Conservation (phyloP, 805 yeast genomes). For the Yamadazyma scolyti region DNA sequence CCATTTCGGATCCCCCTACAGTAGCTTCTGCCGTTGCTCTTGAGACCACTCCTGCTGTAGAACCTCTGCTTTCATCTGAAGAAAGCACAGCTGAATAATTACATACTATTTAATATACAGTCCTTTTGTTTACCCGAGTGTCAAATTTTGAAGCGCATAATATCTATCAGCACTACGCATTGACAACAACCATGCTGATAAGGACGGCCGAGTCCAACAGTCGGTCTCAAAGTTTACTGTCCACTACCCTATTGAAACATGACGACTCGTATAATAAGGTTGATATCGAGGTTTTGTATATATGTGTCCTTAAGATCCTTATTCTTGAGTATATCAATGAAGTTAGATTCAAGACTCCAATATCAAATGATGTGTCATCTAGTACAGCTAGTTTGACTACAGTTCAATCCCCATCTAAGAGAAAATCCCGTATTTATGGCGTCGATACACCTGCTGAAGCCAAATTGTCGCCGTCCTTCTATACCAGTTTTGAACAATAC, state of each 20-base stretch:
- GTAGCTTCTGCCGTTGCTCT: too few relatives aligned
- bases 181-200: background rate
- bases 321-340: conserved; percentile 60
- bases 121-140: conserved; percentile 1
- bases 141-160: too few relatives aligned
- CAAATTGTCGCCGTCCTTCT: conserved; percentile 36
- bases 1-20: too few relatives aligned
- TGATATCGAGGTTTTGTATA: conserved; percentile 38
- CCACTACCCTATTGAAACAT: conserved; percentile 16
- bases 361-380: background rate
- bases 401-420: conserved; percentile 6
- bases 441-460: conserved; percentile 17
- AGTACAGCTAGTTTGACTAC: conserved; percentile 1
- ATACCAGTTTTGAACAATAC: conserved; percentile 34
- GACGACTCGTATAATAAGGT: conserved; percentile 17
- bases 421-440: conserved; percentile 12
- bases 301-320: conserved; percentile 50
- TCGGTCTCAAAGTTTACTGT: conserved; percentile 22
- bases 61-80: too few relatives aligned
- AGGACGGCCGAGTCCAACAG: background rate
- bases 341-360: conserved; percentile 51
- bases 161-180: too few relatives aligned
- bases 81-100: too few relatives aligned
- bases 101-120: conserved; percentile 1
- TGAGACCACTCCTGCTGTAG: too few relatives aligned